Percentiles rank a stretch among this genome's conserved stretches.
Conservation (phyloP, 768 basidiomycete species). For the Naganishia randhawae region DNA sequence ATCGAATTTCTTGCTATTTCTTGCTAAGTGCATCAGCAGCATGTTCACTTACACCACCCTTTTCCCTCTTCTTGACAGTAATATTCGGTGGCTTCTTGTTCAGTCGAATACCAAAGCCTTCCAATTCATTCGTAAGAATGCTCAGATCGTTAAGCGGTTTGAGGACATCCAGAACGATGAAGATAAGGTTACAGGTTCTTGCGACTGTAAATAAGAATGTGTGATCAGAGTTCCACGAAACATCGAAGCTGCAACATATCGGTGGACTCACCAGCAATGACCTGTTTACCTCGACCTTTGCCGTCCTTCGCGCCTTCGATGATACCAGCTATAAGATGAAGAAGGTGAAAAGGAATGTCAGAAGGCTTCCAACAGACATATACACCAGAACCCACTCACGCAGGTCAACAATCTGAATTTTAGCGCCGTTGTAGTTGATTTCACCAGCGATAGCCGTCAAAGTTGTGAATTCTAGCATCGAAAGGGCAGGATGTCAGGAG, state of each 20-base stretch:
- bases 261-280: constrained; percentile 43
- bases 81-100: constrained; percentile 93
- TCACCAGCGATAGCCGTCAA: constrained; percentile 94
- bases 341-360: constrained; percentile 8
- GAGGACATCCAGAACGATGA: constrained; percentile 95
- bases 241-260: neutral
- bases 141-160: constrained; percentile 93
- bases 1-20: constrained; percentile 2
- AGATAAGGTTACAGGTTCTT: constrained; percentile 95
- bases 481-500: neutral
- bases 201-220: constrained; percentile 62
- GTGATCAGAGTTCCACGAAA: neutral
- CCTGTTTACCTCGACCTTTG: constrained; percentile 90
- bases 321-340: constrained; percentile 69
- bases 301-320: constrained; percentile 98
- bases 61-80: constrained; percentile 61
- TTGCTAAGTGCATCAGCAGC: neutral
- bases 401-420: constrained; percentile 88
- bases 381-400: constrained; percentile 57
- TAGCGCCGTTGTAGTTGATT: constrained; percentile 88
- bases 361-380: neutral
- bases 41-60: constrained; percentile 57
- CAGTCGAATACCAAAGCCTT: constrained; percentile 95
- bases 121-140: constrained; percentile 84
- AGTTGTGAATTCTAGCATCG: constrained; percentile 72